Evolutionary conservation across 495 filamentous ascomycete genomes (phyloP), one percentile per base, ranked within the genome.

Genomic region (Penicillium parvum): DNA sequence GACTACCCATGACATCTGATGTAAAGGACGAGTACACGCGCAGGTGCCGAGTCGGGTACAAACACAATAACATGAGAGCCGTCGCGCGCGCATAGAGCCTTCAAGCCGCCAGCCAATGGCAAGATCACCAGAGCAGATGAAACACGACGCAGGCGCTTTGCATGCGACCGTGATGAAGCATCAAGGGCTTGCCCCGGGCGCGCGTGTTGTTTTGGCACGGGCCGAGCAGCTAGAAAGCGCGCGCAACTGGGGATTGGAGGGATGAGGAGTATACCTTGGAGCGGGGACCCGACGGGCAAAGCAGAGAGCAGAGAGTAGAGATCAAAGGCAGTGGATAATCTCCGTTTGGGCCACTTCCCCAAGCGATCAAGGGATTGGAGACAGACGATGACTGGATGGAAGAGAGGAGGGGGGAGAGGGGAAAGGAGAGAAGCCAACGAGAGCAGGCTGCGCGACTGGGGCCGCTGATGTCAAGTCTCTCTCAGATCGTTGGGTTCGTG

Each of bases 381-480:
- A 32, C 30, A 37, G 33, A 49, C 53, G 60, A 54, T 66, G 61
- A 66, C 53, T 58, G 54, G 65, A 47, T 39, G 37, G 37, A 50
- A 47, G 47, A 49, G 41, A 12, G 40, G 10, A 20, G 35, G 32
- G 8, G 19, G 38, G 47, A 41, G 49, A 43, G 52, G 51, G 50
- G 37, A 22, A 21, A 25, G 25, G 37, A 39, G 29, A 27, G 52
- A 44, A 57, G 52, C 60, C 63, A 66, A 61, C 58, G 50, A 46
- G 45, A 52, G n/a, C n/a, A 45, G 43, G 49, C 33, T 52, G 44
- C 49, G 55, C 52, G 43, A 50, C 46, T 40, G 58, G 50, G 50
- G 60, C 53, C 57, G 47, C 62, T 63, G 57, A 65, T 64, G 61
- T 62, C 58, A 63, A 45, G n/a, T n/a, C n/a, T n/a, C n/a, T n/a